A percentile compares a stretch with the other conserved stretches of the same genome.
These are phyloP conservation scores for Lippia alba DNA, from an alignment of 305 asterid species.

Conservation along the genomic window DNA sequence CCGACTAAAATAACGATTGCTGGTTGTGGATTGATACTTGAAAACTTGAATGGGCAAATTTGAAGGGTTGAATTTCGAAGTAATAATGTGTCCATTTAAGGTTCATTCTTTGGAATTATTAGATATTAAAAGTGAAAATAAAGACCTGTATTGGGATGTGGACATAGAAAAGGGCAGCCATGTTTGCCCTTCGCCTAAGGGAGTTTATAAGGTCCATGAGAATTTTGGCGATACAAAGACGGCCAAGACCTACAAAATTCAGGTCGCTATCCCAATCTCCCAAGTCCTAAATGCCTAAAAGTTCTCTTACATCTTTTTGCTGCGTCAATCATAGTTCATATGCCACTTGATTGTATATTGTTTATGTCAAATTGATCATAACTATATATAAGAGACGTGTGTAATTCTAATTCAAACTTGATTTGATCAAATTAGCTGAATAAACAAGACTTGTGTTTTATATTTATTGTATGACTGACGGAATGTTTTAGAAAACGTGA, in stretches of 20 bases:
- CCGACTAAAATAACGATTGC: too few species aligned
- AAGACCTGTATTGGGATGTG: not conserved
- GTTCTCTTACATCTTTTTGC: too few species aligned
- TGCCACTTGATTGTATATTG: not conserved
- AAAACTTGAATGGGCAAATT: too few species aligned
- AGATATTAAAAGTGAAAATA: not conserved
- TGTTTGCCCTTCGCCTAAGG: conserved; percentile 21
- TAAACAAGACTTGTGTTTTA: too few species aligned
- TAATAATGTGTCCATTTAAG: not conserved
- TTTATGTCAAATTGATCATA: too few species aligned
- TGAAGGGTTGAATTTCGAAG: not conserved
- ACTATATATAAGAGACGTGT: too few species aligned
- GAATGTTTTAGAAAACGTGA: too few species aligned
- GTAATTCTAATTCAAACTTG: too few species aligned
- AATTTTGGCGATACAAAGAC: not conserved
- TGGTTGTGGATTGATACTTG: too few species aligned
- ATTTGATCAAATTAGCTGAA: too few species aligned
- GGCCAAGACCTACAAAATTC: not conserved
- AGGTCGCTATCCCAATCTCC: not conserved
- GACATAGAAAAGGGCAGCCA: conserved; percentile 24
- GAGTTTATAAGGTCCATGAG: conserved; percentile 30
- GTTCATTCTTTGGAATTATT: not conserved
- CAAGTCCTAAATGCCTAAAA: not conserved
- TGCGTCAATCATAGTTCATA: not conserved
- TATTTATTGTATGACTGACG: too few species aligned